Evolutionary conservation across 1,284 basidiomycete genomes (phyloP).

Genomic region (Ceratobasidium sp.): DNA sequence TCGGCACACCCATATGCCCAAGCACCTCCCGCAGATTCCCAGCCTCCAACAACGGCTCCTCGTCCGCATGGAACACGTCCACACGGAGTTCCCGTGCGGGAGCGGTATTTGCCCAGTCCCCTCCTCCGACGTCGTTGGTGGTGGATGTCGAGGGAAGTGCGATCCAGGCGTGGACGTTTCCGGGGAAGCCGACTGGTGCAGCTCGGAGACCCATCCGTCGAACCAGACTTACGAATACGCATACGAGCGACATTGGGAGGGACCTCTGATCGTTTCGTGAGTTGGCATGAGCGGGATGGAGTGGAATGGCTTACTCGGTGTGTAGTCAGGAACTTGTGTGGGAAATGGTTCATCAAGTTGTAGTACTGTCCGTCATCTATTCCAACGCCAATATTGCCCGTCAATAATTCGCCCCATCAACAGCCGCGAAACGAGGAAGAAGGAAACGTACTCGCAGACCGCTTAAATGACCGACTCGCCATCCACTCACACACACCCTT

Average conservation of each 20-base stretch:
- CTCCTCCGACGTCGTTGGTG: background rate
- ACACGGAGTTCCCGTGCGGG: constrained; percentile 56
- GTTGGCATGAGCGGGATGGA: background rate
- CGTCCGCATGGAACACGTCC: constrained; percentile 60
- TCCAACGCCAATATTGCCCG: background rate
- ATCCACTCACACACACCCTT: constrained; percentile 62
- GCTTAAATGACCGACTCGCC: constrained; percentile 58
- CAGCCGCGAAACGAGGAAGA: background rate
- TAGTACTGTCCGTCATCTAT: constrained; percentile 52
- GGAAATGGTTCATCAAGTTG: constrained; percentile 64
- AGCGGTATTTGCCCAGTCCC: background rate
- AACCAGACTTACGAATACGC: constrained; percentile 65
- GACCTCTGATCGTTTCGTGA: constrained; percentile 51
- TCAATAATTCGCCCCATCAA: constrained; percentile 41
- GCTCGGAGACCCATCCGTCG: constrained; percentile 64
- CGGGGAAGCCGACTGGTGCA: constrained; percentile 66
- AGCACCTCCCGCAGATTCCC: constrained; percentile 54
- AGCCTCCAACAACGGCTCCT: constrained; percentile 53
- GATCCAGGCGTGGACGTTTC: constrained; percentile 63
- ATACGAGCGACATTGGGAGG: constrained; percentile 70
- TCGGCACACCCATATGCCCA: constrained; percentile 50
- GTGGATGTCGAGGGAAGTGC: constrained; percentile 49
- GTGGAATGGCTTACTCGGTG: constrained; percentile 51
- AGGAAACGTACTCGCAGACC: constrained; percentile 53
- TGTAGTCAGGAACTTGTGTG: constrained; percentile 65